phyloP scores from a whole-genome alignment of 345 rosid species.

The Eucalyptus cloeziana region DNA sequence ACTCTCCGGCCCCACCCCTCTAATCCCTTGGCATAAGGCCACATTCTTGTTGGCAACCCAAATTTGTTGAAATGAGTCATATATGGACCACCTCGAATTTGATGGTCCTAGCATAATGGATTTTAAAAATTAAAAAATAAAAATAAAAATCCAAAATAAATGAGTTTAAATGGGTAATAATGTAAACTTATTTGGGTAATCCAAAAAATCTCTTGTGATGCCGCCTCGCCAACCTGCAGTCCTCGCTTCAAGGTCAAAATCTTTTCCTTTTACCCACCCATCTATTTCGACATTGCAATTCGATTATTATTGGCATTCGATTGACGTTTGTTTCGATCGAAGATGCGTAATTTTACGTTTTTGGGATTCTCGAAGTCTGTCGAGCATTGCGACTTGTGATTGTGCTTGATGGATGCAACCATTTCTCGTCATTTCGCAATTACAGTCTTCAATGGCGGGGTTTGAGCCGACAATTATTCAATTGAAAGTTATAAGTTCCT shows the following conservation, averaged over 20 bases:
- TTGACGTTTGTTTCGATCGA: neutral
- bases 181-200: neutral
- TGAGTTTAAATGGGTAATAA: no score
- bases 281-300: neutral
- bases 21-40: neutral
- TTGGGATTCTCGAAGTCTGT: neutral
- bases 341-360: neutral
- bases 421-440: neutral
- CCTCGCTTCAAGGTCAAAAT: constrained; percentile 23
- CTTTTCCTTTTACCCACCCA: neutral
- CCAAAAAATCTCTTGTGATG: constrained; percentile 16
- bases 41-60: neutral
- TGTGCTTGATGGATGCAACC: neutral
- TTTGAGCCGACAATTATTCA: neutral
- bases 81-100: neutral
- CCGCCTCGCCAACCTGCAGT: constrained; percentile 17
- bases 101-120: neutral
- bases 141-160: neutral
- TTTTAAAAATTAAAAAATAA: no score
- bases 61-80: neutral
- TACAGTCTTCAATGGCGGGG: neutral
- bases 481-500: neutral
- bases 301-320: rapidly evolving
- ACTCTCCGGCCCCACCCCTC: neutral
- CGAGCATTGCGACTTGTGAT: neutral